phyloP scores from a whole-genome alignment of 768 basidiomycete species.

The Cystobasidium onofrii region DNA sequence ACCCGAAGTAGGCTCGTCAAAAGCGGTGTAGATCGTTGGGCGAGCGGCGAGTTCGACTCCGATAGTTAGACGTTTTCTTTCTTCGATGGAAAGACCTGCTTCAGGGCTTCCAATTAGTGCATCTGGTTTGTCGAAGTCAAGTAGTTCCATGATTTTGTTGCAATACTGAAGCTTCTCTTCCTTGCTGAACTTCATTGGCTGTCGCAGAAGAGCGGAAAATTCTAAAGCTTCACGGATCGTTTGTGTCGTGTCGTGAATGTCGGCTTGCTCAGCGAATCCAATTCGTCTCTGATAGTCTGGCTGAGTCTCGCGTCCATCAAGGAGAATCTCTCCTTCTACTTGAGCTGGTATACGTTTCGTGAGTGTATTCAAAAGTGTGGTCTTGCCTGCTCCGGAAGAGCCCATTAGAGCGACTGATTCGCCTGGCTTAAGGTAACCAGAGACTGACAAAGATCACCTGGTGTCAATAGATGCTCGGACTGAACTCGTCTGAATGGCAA shows the following conservation, averaged over 20 bases:
- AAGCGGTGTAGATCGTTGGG: slow-evolving; percentile 51
- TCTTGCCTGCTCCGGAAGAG: slow-evolving; percentile 48
- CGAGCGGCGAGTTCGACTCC: slow-evolving; percentile 1
- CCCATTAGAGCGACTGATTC: slow-evolving; percentile 49
- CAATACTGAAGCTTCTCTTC: slow-evolving; percentile 47
- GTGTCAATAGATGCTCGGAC: neutral
- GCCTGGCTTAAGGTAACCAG: slow-evolving; percentile 44
- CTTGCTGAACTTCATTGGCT: slow-evolving; percentile 44
- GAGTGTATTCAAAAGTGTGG: slow-evolving; percentile 43
- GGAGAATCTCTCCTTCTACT: slow-evolving; percentile 48
- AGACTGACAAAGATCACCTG: neutral
- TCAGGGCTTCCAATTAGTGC: slow-evolving; percentile 6
- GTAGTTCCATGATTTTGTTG: slow-evolving; percentile 47
- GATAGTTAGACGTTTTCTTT: neutral
- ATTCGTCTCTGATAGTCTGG: slow-evolving; percentile 49
- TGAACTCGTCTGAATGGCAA: neutral
- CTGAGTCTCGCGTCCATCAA: slow-evolving; percentile 47
- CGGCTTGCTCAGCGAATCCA: slow-evolving; percentile 42
- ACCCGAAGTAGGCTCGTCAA: slow-evolving; percentile 46
- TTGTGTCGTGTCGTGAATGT: slow-evolving; percentile 46
- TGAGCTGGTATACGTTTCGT: slow-evolving; percentile 45
- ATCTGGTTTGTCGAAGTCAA: slow-evolving; percentile 47
- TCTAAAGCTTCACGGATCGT: slow-evolving; percentile 49
- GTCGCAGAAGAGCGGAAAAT: slow-evolving; percentile 48
- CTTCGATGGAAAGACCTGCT: neutral